These are phyloP conservation scores for Aspergillus awamori DNA, from an alignment of 2,329 filamentous ascomycete species.

Conservation along the genomic window DNA sequence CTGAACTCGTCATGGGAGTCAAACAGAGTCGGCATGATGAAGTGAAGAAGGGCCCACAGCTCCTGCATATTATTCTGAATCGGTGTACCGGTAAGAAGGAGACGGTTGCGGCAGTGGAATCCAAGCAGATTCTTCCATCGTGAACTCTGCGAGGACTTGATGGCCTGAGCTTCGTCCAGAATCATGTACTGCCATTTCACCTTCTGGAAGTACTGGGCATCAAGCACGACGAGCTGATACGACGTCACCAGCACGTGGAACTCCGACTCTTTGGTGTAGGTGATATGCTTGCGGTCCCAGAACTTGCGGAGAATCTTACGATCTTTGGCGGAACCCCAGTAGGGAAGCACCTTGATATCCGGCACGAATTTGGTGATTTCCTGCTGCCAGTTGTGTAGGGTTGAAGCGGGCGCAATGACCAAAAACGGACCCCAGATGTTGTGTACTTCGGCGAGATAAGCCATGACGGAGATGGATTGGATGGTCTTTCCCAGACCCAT, in stretches of 20 bases:
- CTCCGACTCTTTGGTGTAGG: conserved; percentile 87
- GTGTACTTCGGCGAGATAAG: conserved; percentile 94
- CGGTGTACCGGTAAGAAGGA: conserved; percentile 91
- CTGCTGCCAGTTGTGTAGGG: conserved; percentile 98
- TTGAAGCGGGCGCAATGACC: conserved; percentile 93
- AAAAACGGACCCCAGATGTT: conserved; percentile 98
- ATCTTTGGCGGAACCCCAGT: conserved; percentile 94
- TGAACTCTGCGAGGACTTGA: conserved; percentile 96
- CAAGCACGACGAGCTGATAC: conserved; percentile 94
- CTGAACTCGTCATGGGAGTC: conserved; percentile 60
- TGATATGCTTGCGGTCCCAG: conserved; percentile 97
- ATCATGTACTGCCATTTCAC: conserved; percentile 99
- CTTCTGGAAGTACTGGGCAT: conserved; percentile 97
- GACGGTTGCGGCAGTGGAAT: conserved; percentile 92
- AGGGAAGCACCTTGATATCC: conserved; percentile 89
- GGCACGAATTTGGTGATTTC: conserved; percentile 96
- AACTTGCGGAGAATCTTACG: conserved; percentile 97
- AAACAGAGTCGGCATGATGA: conserved; percentile 99
- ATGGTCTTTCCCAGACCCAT: conserved; percentile 99
- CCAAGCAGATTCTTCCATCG: conserved; percentile 94
- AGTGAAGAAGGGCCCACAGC: conserved; percentile 94
- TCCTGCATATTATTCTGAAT: conserved; percentile 99
- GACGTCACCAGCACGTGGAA: conserved; percentile 97
- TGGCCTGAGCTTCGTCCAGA: conserved; percentile 95
- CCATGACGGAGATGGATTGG: conserved; percentile 99